Evolutionary conservation across 768 basidiomycete genomes (phyloP).

Genomic region (Leucocoprinus sp.): DNA sequence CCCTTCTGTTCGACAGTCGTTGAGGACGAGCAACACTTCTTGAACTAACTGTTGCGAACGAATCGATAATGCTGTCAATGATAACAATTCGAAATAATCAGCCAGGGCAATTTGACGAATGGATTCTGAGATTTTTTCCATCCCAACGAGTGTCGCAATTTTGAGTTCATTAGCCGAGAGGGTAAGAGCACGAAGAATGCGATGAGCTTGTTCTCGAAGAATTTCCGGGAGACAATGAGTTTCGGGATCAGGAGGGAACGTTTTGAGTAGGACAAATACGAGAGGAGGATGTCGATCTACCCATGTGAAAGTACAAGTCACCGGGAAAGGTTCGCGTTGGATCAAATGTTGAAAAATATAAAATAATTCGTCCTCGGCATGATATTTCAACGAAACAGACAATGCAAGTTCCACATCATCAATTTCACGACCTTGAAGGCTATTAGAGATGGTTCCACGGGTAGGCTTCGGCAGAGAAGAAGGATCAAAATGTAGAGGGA

Average conservation of each 20-base stretch:
- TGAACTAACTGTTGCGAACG: constrained; percentile 45
- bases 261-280: constrained; percentile 45
- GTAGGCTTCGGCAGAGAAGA: constrained; percentile 16
- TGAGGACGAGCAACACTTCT: constrained; percentile 52
- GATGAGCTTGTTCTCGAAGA: constrained; percentile 19
- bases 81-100: constrained; percentile 45
- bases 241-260: constrained; percentile 35
- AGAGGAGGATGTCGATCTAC: constrained; percentile 45
- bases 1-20: constrained; percentile 27
- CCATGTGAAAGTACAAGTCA: constrained; percentile 26
- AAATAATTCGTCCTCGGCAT: constrained; percentile 47
- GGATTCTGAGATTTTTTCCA: constrained; percentile 45
- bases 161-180: constrained; percentile 46
- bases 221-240: constrained; percentile 21
- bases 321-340: constrained; percentile 21
- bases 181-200: constrained; percentile 40
- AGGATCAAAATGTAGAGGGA: constrained; percentile 4
- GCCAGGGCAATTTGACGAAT: constrained; percentile 27
- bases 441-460: constrained; percentile 18
- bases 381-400: constrained; percentile 36
- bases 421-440: constrained; percentile 17
- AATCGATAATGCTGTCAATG: constrained; percentile 42
- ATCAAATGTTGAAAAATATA: constrained; percentile 38
- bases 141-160: constrained; percentile 47
- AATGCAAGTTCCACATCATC: constrained; percentile 28